Base-by-base conservation (phyloP, 805 yeast genomes). In the Zygotorulaspora chibaensis region DNA sequence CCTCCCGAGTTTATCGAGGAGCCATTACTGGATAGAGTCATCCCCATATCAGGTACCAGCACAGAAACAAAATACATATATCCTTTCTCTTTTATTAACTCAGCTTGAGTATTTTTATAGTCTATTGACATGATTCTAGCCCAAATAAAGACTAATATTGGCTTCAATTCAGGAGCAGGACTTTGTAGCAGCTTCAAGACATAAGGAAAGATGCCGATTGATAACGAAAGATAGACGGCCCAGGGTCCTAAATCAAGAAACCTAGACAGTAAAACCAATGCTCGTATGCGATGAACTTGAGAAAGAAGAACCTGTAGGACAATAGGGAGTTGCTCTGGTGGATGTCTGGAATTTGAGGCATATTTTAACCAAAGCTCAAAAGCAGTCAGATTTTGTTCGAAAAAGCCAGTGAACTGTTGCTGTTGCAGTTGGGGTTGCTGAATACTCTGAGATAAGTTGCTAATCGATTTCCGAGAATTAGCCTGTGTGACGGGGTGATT, bases 71-170 rank as follows among this genome's bases (percentile, higher is more conserved):
- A 93, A 63, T 93, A 91, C 56, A 82, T 80, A 65, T 81, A 90
- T 0, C 96, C 96, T 58, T 84, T 84, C 59, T 91, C 98, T 57
- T 90, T 90, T 52, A 93, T 78, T 26, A 93, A 74, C 59, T 93
- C 99, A 51, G 84, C 89, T 63, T 93, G 99, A 2, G 96, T 87
- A 58, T 85, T 84, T 53, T 80, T 77, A 62, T 85, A 84, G 65
- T 91, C 98, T 18, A 93, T 95, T 2, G 97, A 90, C 93, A 93
- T 88, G 17, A 93, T 88, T 54, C 98, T 75, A 0, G 98, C 96
- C 99, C 99, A 93, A 44, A 93, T 93, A 58, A 91, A 93, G 1
- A 93, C 93, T 46, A 93, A 68, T 2, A 91, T 96, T 0, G 98
- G 98, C 58, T 89, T 89, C 48, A 93, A 72, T 59, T 93, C 98